Evolutionary conservation across 2,329 filamentous ascomycete genomes (phyloP), one percentile per base, ranked within the genome.

Genomic region (Beauveria varroae): DNA sequence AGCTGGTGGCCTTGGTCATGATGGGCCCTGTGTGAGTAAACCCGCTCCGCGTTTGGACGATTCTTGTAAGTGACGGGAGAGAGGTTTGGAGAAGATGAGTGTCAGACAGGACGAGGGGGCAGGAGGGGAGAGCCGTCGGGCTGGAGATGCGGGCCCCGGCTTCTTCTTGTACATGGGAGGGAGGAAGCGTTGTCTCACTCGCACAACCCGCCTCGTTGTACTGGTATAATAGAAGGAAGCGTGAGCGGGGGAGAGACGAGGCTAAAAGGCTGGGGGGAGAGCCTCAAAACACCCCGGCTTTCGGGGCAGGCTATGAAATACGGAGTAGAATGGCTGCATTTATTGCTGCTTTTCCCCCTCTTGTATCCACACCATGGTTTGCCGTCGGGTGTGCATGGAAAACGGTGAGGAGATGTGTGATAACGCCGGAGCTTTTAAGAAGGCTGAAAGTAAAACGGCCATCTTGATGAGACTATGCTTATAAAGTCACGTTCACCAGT

Each of bases 151-250:
- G 47, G 56, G 56, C 47, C 24, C n/a, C 18, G 44, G 14, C 34
- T 34, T 30, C 56, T 44, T 59, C 47, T 51, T 59, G 56, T 59
- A 59, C n/a, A 51, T 43, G 44, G 28, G 9, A 20, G 18, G 49
- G 8, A 20, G 18, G 50, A 41, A 24, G 16, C 18, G 34, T 50
- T 52, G 37, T 37, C 30, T 41, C 51, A 28, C 44, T 18, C 28
- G 5, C 22, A 30, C 44, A 6, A 16, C 18, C 26, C 12, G 16
- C 16, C 6, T 50, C 22, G 28, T 41, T 14, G 20, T 7, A 34
- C 30, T 34, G 30, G 12, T 34, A 34, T 34, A 14, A 14, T 34
- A 22, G 20, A 9, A 51, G 26, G 16, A 34, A 49, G 28, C 26
- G 20, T 12, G 14, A 24, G 30, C n/a, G 55, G 40, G 55, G 55